phyloP scores from a whole-genome alignment of 2,329 filamentous ascomycete genomes.

The Aureobasidium mangrovei region DNA sequence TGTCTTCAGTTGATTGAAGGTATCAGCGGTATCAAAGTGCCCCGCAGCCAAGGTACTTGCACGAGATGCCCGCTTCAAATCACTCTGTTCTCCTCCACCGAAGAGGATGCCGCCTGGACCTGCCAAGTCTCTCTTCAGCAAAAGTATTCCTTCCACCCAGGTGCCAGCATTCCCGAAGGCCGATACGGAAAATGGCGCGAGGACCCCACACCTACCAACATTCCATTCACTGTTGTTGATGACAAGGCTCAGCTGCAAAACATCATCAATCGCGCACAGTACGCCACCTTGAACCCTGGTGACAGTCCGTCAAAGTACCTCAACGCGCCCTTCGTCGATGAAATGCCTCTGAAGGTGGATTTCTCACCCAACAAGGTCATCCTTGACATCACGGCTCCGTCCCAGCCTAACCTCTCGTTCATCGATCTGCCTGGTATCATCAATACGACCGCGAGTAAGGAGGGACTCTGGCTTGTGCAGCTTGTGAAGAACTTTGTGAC shows the following conservation, averaged over 20 bases:
- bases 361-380: constrained; percentile 78
- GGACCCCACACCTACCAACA: constrained; percentile 33
- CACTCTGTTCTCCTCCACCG: constrained; percentile 47
- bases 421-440: constrained; percentile 82
- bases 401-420: constrained; percentile 66
- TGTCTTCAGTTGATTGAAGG: constrained; percentile 32
- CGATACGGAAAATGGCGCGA: constrained; percentile 60
- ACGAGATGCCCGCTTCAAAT: constrained; percentile 77
- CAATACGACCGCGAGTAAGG: constrained; percentile 50
- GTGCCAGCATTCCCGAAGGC: constrained; percentile 35
- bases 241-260: constrained; percentile 57
- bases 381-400: constrained; percentile 63
- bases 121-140: constrained; percentile 59
- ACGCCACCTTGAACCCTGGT: constrained; percentile 64
- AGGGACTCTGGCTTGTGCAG: constrained; percentile 55
- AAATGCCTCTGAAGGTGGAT: constrained; percentile 42
- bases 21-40: constrained; percentile 57
- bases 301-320: constrained; percentile 37
- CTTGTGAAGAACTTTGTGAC: constrained; percentile 64
- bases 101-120: constrained; percentile 45
- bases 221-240: constrained; percentile 55
- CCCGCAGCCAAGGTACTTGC: constrained; percentile 62
- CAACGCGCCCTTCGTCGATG: constrained; percentile 12
- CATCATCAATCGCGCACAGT: constrained; percentile 63
- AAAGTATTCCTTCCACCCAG: constrained; percentile 49